A percentile compares a stretch with the other conserved stretches of the same genome.
Evolutionary conservation across 2,329 filamentous ascomycete genomes (phyloP).

Genomic region (Parasarocladium wereldwijsianum): DNA sequence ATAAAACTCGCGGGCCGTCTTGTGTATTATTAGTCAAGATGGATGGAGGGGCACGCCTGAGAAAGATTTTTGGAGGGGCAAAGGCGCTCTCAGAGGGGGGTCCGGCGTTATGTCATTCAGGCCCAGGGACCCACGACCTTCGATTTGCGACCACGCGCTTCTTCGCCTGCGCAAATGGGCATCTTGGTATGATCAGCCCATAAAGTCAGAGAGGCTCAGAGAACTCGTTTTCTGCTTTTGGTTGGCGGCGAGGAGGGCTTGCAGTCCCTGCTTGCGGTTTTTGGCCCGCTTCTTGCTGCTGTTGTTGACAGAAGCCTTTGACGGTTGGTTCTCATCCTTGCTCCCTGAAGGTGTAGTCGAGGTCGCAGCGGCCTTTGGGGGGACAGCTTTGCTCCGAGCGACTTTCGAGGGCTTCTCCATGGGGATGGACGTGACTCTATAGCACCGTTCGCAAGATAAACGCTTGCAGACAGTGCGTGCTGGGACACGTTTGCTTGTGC

Average conservation of each 20-base stretch:
- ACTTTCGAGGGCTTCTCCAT: conserved; percentile 13
- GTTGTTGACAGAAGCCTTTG: conserved; percentile 31
- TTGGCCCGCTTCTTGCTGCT: conserved; percentile 53
- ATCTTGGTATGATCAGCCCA: conserved; percentile 15
- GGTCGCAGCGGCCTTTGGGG: neutral
- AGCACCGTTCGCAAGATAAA: conserved; percentile 30
- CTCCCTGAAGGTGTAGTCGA: conserved; percentile 4
- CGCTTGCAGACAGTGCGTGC: neutral
- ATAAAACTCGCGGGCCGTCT: too few species aligned
- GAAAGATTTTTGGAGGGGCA: conserved; percentile 18
- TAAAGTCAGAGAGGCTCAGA: conserved; percentile 41
- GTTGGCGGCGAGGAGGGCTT: conserved; percentile 44
- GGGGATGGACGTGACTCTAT: conserved; percentile 24
- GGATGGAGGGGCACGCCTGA: conserved; percentile 5
- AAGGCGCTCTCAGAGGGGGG: conserved; percentile 3
- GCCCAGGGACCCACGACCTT: conserved; percentile 4
- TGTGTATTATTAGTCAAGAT: conserved; percentile 7
- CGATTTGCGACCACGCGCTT: conserved; percentile 2
- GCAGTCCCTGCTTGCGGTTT: conserved; percentile 49
- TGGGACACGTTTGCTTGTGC: neutral
- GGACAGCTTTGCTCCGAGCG: neutral
- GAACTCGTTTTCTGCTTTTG: conserved; percentile 26
- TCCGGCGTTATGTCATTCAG: conserved; percentile 16
- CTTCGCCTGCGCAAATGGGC: neutral
- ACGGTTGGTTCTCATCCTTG: conserved; percentile 7